A percentile compares a stretch with the other conserved stretches of the same genome.
phyloP scores from a whole-genome alignment of 306 rosid genomes.

The Acacia acuminata region DNA sequence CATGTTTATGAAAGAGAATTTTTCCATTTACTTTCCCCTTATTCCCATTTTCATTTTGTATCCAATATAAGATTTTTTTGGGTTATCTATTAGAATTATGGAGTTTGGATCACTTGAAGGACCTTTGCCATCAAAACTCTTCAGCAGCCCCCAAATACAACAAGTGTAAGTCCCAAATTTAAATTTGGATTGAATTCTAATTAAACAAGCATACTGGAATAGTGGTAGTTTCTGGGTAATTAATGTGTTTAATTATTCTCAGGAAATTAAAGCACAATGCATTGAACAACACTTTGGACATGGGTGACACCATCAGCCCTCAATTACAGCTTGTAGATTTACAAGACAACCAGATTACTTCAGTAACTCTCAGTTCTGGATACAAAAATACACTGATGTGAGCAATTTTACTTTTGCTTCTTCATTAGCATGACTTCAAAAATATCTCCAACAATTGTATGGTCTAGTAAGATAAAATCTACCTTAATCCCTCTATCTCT shows the following conservation, averaged over 20 bases:
- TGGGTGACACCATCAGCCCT: conserved; percentile 68
- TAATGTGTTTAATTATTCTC: conserved; percentile 24
- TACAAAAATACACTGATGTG: conserved; percentile 71
- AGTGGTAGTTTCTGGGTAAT: neutral
- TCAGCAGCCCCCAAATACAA: conserved; percentile 71
- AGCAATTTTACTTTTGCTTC: conserved; percentile 28
- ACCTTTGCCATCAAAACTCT: conserved; percentile 62
- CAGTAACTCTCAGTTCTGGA: conserved; percentile 44
- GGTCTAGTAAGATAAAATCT: too few relatives aligned
- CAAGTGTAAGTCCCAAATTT: conserved; percentile 75
- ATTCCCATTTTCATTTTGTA: neutral
- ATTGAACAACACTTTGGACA: conserved; percentile 60
- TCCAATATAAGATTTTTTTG: conserved; percentile 9
- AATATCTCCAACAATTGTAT: too few relatives aligned
- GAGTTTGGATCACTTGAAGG: conserved; percentile 86
- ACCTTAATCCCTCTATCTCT: too few relatives aligned
- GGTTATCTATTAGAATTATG: conserved; percentile 48
- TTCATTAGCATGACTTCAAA: neutral
- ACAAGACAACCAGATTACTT: conserved; percentile 68
- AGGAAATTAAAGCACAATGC: conserved; percentile 75
- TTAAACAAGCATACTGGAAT: conserved; percentile 3
- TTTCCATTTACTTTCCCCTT: neutral
- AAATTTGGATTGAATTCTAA: neutral
- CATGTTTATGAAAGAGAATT: neutral
- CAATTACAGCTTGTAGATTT: conserved; percentile 80